A percentile compares a stretch with the other conserved stretches of the same genome.
Conservation (phyloP, 2,329 filamentous ascomycete genomes). For the Sclerotinia nivalis region DNA sequence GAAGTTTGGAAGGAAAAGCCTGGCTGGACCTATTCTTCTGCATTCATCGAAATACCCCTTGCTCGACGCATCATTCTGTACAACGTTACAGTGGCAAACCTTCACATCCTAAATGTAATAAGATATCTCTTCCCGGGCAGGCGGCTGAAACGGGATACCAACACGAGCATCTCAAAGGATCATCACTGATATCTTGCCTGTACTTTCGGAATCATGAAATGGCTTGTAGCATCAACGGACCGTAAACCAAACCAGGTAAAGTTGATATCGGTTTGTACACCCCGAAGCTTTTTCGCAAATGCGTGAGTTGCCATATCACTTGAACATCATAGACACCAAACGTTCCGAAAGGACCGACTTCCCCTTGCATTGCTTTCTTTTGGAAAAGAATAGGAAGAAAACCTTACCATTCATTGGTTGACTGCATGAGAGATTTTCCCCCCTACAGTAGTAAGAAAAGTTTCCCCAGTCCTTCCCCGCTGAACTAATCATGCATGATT, state of each 20-base stretch:
- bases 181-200: not conserved
- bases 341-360: not conserved
- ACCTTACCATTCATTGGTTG: not conserved
- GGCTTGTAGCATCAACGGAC: not conserved
- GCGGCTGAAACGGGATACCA: not conserved
- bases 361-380: not conserved
- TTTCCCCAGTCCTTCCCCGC: not conserved
- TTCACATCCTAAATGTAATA: not conserved
- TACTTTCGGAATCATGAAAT: not conserved
- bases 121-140: not conserved
- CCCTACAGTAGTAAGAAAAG: not conserved
- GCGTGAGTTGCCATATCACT: not conserved
- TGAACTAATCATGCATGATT: not conserved
- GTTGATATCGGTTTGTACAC: not conserved
- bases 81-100: not conserved
- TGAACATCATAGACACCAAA: not conserved
- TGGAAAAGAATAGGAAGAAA: not conserved
- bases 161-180: not conserved
- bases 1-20: not conserved
- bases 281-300: not conserved
- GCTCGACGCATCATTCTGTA: not conserved
- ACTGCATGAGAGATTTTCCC: not conserved
- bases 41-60: not conserved
- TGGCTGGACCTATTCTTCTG: not conserved
- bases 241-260: not conserved